Evolutionary conservation across 176 grass and related monocot species (phyloP).

Genomic region (Tillandsia fasciculata): DNA sequence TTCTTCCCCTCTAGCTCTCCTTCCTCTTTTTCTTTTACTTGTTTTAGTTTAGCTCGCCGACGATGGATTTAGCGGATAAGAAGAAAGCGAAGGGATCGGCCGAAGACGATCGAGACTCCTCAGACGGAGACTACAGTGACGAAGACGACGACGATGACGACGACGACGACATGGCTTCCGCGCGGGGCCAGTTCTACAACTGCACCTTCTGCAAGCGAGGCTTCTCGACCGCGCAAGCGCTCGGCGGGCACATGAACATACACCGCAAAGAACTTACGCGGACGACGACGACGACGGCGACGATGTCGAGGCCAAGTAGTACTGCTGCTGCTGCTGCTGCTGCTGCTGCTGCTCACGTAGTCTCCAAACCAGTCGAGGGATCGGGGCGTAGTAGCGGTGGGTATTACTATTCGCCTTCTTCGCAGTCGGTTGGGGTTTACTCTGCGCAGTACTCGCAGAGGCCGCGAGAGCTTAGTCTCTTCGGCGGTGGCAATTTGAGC

Average conservation of each 20-base stretch:
- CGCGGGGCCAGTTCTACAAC: slow-evolving; percentile 47
- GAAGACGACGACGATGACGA: neutral
- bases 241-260: slow-evolving; percentile 90
- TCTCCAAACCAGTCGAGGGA: neutral
- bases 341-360: neutral
- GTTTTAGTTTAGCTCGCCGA: neutral
- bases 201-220: slow-evolving; percentile 81
- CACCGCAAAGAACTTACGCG: slow-evolving; percentile 47
- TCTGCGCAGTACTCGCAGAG: neutral
- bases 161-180: neutral
- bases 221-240: slow-evolving; percentile 75
- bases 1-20: neutral
- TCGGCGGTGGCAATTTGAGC: slow-evolving; percentile 13
- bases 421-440: neutral
- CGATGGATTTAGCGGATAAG: neutral
- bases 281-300: neutral
- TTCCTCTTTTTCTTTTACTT: neutral
- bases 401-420: neutral
- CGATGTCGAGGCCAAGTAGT: neutral
- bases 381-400: neutral
- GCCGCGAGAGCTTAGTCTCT: slow-evolving; percentile 50
- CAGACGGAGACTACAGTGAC: neutral
- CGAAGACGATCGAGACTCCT: neutral
- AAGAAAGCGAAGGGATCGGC: neutral
- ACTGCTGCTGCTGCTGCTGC: neutral